phyloP scores from a whole-genome alignment of 106 monocot species.

The Apostasia ramifera region DNA sequence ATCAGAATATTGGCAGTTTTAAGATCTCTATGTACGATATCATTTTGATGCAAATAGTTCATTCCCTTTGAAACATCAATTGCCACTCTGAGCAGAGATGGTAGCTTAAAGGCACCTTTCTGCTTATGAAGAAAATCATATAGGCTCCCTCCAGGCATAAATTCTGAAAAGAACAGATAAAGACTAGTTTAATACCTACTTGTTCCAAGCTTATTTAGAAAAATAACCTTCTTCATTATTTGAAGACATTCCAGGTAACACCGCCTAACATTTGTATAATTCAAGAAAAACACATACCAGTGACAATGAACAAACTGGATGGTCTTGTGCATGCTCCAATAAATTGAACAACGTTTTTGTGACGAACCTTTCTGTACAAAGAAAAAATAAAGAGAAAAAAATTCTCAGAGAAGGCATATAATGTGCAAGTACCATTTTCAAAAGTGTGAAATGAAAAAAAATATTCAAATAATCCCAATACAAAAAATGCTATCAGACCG shows the following conservation, averaged over 20 bases:
- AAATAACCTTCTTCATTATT: too few species aligned
- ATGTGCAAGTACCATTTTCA: too few species aligned
- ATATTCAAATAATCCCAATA: too few species aligned
- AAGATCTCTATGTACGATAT: slow-evolving; percentile 90
- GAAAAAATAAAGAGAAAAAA: not conserved
- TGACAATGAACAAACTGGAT: slow-evolving; percentile 83
- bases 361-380: slow-evolving; percentile 79
- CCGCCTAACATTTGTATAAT: not conserved
- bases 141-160: slow-evolving; percentile 88
- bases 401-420: not conserved
- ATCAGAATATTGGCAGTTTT: slow-evolving; percentile 95
- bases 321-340: slow-evolving; percentile 92
- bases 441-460: too few species aligned
- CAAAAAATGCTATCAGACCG: too few species aligned
- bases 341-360: slow-evolving; percentile 96
- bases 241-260: too few species aligned
- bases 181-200: not conserved
- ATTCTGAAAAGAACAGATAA: slow-evolving; percentile 45
- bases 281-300: slow-evolving; percentile 42
- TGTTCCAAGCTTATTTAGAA: too few species aligned
- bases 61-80: slow-evolving; percentile 95
- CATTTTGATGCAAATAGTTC: slow-evolving; percentile 93
- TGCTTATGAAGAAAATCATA: slow-evolving; percentile 92
- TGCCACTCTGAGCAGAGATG: slow-evolving; percentile 69
- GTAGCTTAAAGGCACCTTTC: slow-evolving; percentile 68